Evolutionary conservation across 2,329 filamentous ascomycete species (phyloP), one percentile per base, ranked within the genome.

Genomic region (Pseudogymnoascus sp.): DNA sequence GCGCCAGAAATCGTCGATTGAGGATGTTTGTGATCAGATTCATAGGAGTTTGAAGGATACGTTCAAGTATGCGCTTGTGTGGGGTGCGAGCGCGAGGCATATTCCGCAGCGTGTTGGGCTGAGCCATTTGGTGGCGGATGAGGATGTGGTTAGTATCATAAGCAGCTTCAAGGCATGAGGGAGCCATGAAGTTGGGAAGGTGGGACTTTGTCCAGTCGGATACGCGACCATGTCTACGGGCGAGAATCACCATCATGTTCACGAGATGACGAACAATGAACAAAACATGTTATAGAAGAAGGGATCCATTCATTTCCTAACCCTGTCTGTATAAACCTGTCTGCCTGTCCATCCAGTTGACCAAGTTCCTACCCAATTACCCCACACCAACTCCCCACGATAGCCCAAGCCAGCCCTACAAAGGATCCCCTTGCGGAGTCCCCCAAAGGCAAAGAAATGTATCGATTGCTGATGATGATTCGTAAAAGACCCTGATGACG

Each of bases 1-100:
- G 68, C 83, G 96, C 64, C 86, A 81, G 73, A 90, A 93, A 70
- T 91, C 90, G 73, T 91, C 87, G 11, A 92, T 99, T 72, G 95
- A 97, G 78, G 93, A 99, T 76, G 95, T 99, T 8, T 99, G 95
- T 76, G 95, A 99, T 76, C 86, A 91, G 71, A 90, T 99, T 69
- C 95, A 99, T 78, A 83, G 95, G 66, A 95, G 86, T 26, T 79
- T 99, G 68, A 99, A 97, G 84, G 96, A 99, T 67, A 96, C 92
- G 4, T 99, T 97, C 83, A 99, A 97, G 81, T 97, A 97, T 78
- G 96, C 95, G 2, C 78, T 97, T 68, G 95, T 99, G 0, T 99
- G 96, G 96, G 95, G 95, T 4, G 93, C 93, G 16, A 97, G 93
- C 76, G 95, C 95, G 37, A 86, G 91, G 71, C 96, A 99, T 80